A percentile compares a stretch with the other conserved stretches of the same genome.
Evolutionary conservation across 108 stramenopile genomes (phyloP).

Genomic region (Cyclotella distinguenda): DNA sequence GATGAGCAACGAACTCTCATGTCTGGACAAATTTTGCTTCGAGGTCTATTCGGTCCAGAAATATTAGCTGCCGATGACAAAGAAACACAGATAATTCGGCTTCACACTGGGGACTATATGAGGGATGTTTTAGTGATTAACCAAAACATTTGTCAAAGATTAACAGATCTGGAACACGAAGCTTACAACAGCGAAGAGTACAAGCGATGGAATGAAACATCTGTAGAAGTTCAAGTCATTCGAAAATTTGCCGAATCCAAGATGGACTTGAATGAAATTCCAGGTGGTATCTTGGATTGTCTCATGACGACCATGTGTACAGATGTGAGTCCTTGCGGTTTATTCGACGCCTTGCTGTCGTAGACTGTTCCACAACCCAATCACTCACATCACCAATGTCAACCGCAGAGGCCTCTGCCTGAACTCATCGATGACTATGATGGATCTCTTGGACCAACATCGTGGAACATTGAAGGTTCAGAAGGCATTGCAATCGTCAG

Average conservation of each 20-base stretch:
- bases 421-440: constrained; percentile 65
- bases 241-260: constrained; percentile 18
- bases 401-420: constrained; percentile 51
- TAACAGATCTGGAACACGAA: constrained; percentile 44
- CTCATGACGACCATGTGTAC: constrained; percentile 88
- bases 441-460: constrained; percentile 25
- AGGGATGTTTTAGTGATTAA: constrained; percentile 74
- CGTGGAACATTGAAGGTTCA: constrained; percentile 3
- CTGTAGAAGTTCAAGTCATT: constrained; percentile 37
- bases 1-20: constrained; percentile 87
- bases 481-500: constrained; percentile 1
- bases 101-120: constrained; percentile 79
- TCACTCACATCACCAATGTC: no score
- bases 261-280: constrained; percentile 26
- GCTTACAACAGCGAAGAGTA: constrained; percentile 57
- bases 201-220: constrained; percentile 33
- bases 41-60: constrained; percentile 74
- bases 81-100: constrained; percentile 47
- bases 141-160: constrained; percentile 60
- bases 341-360: neutral
- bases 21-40: constrained; percentile 80
- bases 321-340: constrained; percentile 32
- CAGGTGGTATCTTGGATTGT: constrained; percentile 66
- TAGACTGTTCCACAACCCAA: no score
- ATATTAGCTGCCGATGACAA: constrained; percentile 16